Evolutionary conservation across 2,329 filamentous ascomycete species (phyloP).

Genomic region (Aspergillus transmontanensis): DNA sequence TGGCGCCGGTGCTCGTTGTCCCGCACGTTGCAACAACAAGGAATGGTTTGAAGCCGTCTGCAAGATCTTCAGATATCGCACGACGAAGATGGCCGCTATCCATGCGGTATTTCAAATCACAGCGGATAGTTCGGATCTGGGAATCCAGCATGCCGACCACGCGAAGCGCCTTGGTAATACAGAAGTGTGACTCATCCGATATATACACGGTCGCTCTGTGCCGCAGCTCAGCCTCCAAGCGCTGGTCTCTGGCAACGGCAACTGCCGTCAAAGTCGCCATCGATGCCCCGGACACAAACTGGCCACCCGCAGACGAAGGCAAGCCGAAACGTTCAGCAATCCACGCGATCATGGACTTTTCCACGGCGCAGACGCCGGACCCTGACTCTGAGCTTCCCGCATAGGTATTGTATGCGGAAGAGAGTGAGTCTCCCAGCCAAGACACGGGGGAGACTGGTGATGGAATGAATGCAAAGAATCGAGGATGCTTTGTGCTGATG

Average conservation of each 20-base stretch:
- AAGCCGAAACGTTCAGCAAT: conserved; percentile 17
- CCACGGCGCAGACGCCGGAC: conserved; percentile 15
- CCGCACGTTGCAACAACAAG: conserved; percentile 21
- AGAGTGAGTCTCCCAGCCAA: conserved; percentile 10
- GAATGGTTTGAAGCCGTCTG: conserved; percentile 12
- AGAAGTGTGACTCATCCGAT: conserved; percentile 22
- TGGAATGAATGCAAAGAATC: conserved; percentile 16
- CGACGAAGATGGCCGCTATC: conserved; percentile 3
- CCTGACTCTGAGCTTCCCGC: conserved; percentile 10
- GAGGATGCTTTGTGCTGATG: conserved; percentile 5
- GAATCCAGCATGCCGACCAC: conserved; percentile 19
- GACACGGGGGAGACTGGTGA: conserved; percentile 9
- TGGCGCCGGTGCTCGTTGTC: conserved; percentile 20
- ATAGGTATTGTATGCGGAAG: conserved; percentile 5
- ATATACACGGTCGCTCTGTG: conserved; percentile 16
- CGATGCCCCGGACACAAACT: conserved; percentile 24
- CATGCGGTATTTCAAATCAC: conserved; percentile 18
- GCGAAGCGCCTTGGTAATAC: conserved; percentile 15
- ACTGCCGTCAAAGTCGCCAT: conserved; percentile 26
- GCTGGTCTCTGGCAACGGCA: conserved; percentile 20
- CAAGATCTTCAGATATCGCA: conserved; percentile 8
- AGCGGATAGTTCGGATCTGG: conserved; percentile 16
- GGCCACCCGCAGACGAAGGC: conserved; percentile 18
- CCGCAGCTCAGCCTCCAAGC: conserved; percentile 6
- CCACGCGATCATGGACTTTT: conserved; percentile 18